A percentile compares a stretch with the other conserved stretches of the same genome.
Evolutionary conservation across 192 early-diverging fungal genomes (phyloP).

Genomic region (Backusella australiensis): DNA sequence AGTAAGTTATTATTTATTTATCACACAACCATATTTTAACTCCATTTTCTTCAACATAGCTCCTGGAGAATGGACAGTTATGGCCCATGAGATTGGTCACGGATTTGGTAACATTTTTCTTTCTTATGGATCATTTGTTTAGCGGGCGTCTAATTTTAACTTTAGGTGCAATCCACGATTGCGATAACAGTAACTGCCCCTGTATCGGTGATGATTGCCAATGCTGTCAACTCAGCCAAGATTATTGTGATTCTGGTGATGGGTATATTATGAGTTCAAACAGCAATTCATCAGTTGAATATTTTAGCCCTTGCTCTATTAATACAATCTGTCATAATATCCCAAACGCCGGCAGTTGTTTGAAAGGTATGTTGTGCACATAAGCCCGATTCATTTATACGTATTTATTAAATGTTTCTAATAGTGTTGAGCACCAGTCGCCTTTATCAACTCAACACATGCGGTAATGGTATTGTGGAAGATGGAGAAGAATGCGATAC

Average conservation of each 20-base stretch:
- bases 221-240: slow-evolving; percentile 49
- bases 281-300: slow-evolving; percentile 51
- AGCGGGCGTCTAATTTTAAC: background rate
- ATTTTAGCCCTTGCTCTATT: slow-evolving; percentile 67
- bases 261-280: slow-evolving; percentile 51
- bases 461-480: slow-evolving; percentile 94
- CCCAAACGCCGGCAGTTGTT: slow-evolving; percentile 26
- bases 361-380: slow-evolving; percentile 25
- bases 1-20: slow-evolving; percentile 29
- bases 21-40: background rate
- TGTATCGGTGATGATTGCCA: slow-evolving; percentile 39
- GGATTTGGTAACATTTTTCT: slow-evolving; percentile 47
- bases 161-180: slow-evolving; percentile 87
- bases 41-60: slow-evolving; percentile 9
- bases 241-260: background rate
- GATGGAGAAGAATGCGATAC: slow-evolving; percentile 91
- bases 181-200: slow-evolving; percentile 64
- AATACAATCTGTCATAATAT: slow-evolving; percentile 48
- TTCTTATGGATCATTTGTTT: background rate
- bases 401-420: background rate
- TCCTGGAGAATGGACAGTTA: slow-evolving; percentile 89
- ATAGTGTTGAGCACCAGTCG: background rate
- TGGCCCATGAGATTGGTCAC: slow-evolving; percentile 95
- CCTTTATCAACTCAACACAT: slow-evolving; percentile 29
- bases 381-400: background rate